Evolutionary conservation across 768 basidiomycete species (phyloP), one percentile per base, ranked within the genome.

Genomic region (Boletus vinaceobasis): DNA sequence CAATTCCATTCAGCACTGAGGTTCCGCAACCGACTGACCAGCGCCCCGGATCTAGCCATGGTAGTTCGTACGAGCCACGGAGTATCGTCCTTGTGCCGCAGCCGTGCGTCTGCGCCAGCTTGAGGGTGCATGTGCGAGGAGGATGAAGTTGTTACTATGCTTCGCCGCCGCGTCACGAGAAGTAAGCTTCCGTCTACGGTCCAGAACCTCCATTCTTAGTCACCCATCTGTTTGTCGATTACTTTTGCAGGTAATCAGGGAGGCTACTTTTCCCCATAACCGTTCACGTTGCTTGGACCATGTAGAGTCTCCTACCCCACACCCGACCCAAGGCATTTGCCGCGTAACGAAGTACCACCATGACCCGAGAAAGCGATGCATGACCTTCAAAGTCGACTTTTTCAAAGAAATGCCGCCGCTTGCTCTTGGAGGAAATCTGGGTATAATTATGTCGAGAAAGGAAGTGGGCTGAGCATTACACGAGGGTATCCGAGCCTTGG

Each of bases 171-270:
- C 26, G 53, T 38, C 35, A 43, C 17, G 49, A 40, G 40, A 49
- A 40, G 58, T 49, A 46, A 40, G 19, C 39, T 42, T 44, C 46
- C 47, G 26, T 42, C 59, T 37, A 31, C 15, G 35, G 46, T 38
- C 45, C 29, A 31, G 40, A 26, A 23, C 27, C 33, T 39, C 57
- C 19, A 42, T 52, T 45, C 21, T 33, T 50, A 31, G 44, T 48
- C 31, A 50, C 40, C 38, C 7, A 33, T 58, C 21, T 33, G 51
- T 43, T 43, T 27, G 37, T 40, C 42, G 38, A 42, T 53, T 56
- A 26, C 45, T 37, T 36, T 48, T 50, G 46, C 44, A 38, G 43
- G 46, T 31, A 48, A 37, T 32, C n/a, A 26, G 33, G 29, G 5
- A 23, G 23, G 36, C 15, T 43, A 33, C 33, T 45, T 39, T 42